A percentile compares a stretch with the other conserved stretches of the same genome.
These are phyloP conservation scores for Psilocybe tampanensis DNA, from an alignment of 768 basidiomycete species.

Conservation along the genomic window DNA sequence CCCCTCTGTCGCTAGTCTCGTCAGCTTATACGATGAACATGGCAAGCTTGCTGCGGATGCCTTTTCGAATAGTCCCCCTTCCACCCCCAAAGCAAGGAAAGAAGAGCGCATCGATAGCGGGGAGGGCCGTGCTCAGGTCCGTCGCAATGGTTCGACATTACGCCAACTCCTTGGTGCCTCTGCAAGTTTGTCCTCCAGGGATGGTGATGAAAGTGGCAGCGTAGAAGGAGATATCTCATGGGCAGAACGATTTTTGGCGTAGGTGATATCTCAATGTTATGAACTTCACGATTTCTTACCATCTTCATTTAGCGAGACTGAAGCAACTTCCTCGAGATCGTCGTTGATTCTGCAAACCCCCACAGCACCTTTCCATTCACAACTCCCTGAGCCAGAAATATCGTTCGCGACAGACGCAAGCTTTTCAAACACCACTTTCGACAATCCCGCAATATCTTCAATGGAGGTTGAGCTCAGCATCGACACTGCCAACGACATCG, in stretches of 20 bases:
- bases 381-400: conserved; percentile 37
- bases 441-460: conserved; percentile 64
- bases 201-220: conserved; percentile 36
- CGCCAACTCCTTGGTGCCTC: conserved; percentile 71
- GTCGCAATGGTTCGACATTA: conserved; percentile 70
- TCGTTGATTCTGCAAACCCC: conserved; percentile 56
- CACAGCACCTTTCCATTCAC: conserved; percentile 40
- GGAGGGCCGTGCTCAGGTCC: conserved; percentile 54
- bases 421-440: conserved; percentile 39
- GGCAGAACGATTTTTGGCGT: conserved; percentile 80
- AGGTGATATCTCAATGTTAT: conserved; percentile 18
- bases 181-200: conserved; percentile 28
- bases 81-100: conserved; percentile 14
- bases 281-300: neutral
- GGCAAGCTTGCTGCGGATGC: conserved; percentile 61
- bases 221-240: conserved; percentile 80
- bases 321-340: conserved; percentile 36
- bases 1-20: conserved; percentile 75
- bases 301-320: conserved; percentile 44
- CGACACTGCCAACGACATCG: conserved; percentile 37
- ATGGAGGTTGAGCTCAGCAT: conserved; percentile 75
- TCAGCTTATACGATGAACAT: conserved; percentile 74
- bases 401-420: conserved; percentile 51
- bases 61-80: conserved; percentile 61
- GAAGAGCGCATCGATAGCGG: neutral